Percentiles rank a stretch among this genome's conserved stretches.
Conservation (phyloP, 169 alveolate species). For the Plasmodium cynomolgi region DNA sequence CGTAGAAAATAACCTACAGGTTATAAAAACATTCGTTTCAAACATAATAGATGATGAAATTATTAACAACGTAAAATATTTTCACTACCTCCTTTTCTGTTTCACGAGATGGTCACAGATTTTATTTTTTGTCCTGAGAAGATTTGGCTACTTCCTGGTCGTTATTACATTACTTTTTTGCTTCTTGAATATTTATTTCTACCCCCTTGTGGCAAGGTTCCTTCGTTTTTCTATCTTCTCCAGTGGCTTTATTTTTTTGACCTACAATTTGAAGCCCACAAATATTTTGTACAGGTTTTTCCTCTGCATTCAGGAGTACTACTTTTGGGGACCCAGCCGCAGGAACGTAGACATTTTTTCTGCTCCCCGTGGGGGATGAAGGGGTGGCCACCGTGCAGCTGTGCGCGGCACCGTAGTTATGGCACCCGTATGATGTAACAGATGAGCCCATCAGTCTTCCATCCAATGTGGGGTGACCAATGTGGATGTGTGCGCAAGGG, state of each 20-base stretch:
- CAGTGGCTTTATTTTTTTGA: conserved; percentile 47
- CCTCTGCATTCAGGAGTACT: conserved; percentile 48
- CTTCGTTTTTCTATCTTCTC: conserved; percentile 19
- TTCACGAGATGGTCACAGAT: conserved; percentile 24
- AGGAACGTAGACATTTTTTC: conserved; percentile 18
- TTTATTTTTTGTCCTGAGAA: conserved; percentile 30
- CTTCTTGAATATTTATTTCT: conserved; percentile 42
- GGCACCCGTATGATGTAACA: too few species aligned
- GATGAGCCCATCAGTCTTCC: too few species aligned
- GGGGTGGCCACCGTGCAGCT: background rate
- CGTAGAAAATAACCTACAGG: conserved; percentile 21
- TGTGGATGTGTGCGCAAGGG: too few species aligned
- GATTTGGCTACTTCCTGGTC: conserved; percentile 61
- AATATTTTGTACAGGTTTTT: conserved; percentile 47
- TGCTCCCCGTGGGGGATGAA: background rate
- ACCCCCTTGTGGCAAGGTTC: conserved; percentile 29
- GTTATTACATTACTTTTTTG: conserved; percentile 23
- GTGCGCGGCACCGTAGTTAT: too few species aligned
- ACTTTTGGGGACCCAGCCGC: conserved; percentile 10
- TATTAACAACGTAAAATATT: conserved; percentile 58
- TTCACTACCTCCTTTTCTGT: conserved; percentile 42
- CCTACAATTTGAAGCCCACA: conserved; percentile 72
- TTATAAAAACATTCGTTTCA: conserved; percentile 57
- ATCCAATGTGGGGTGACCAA: too few species aligned
- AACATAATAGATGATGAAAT: conserved; percentile 63